A percentile compares a stretch with the other conserved stretches of the same genome.
Evolutionary conservation across 2,329 filamentous ascomycete genomes (phyloP).

Genomic region (Penicillium sp.): DNA sequence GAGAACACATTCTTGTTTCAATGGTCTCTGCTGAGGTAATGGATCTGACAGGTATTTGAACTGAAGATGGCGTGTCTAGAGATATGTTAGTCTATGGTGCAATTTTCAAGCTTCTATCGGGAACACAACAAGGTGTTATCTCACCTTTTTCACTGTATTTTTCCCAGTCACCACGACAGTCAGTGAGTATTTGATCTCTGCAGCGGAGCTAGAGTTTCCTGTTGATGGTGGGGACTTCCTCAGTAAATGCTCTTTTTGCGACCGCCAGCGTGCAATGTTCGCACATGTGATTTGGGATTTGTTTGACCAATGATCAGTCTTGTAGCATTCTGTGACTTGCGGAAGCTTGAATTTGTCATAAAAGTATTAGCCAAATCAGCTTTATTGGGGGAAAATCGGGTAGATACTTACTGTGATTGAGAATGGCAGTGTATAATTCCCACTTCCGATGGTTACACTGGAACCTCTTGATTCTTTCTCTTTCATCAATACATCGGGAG

Average conservation of each 20-base stretch:
- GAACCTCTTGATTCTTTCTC: neutral
- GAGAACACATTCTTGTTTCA: neutral
- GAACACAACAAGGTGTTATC: neutral
- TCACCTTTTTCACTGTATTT: neutral
- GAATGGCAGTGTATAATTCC: neutral
- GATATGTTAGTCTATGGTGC: neutral
- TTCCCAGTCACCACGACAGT: neutral
- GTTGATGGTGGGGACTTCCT: constrained; percentile 1
- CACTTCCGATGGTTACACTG: constrained; percentile 5
- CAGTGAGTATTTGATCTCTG: neutral
- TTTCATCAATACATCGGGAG: neutral
- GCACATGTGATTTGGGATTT: neutral
- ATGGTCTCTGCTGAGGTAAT: neutral
- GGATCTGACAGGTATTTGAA: neutral
- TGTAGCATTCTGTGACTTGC: constrained; percentile 1
- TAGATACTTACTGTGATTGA: neutral
- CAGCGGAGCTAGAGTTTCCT: neutral
- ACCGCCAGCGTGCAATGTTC: neutral
- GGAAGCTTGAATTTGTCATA: neutral
- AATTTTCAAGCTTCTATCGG: neutral
- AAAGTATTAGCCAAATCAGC: too few species aligned
- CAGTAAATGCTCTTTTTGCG: neutral
- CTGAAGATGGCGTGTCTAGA: neutral
- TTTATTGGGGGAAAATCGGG: too few species aligned
- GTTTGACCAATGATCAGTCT: neutral